Evolutionary conservation across 2,329 filamentous ascomycete species (phyloP), one percentile per base, ranked within the genome.

Genomic region (Emericellopsis atlantica): DNA sequence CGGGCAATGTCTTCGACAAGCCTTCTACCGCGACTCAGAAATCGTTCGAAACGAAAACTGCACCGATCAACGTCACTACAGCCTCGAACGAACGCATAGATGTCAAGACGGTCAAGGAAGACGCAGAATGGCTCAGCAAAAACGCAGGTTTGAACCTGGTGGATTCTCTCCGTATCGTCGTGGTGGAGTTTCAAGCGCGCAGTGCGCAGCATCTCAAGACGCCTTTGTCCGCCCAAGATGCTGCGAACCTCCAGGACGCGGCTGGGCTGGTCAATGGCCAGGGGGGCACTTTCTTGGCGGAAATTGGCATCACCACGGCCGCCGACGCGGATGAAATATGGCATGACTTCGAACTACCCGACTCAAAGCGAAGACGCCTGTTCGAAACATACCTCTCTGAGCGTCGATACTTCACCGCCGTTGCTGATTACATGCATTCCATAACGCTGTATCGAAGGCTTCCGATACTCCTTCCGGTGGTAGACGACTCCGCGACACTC

Each of bases 81-180:
- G 75, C 75, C 5, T 66, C 75, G 11, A 76, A 75, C 51, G 72
- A 75, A 33, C 74, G 75, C 43, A 85, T 82, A 55, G 77, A 89
- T 53, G 69, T 95, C 49, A 78, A 83, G 32, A 67, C 82, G 53
- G 77, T 96, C 57, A 95, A 94, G 63, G 75, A 77, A 37, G 89
- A 96, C 65, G 76, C 87, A 29, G 58, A 83, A 49, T 96, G 89
- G 88, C 67, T 98, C 46, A 89, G 86, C 60, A 77, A 82, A 51
- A 77, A 81, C 53, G 77, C 80, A 39, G 71, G 76, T 36, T 77
- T 95, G 48, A 87, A 92, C 58, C 80, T 95, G 57, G 67, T 92
- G 35, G 76, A 81, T 11, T 88, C 90, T 22, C 67, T 98, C 52
- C 77, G 92, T 44, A 70, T 94, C 35, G 81, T 81, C 3, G 66